Evolutionary conservation across 352 stramenopile genomes (phyloP).

Genomic region (Globisporangium abappressorium): DNA sequence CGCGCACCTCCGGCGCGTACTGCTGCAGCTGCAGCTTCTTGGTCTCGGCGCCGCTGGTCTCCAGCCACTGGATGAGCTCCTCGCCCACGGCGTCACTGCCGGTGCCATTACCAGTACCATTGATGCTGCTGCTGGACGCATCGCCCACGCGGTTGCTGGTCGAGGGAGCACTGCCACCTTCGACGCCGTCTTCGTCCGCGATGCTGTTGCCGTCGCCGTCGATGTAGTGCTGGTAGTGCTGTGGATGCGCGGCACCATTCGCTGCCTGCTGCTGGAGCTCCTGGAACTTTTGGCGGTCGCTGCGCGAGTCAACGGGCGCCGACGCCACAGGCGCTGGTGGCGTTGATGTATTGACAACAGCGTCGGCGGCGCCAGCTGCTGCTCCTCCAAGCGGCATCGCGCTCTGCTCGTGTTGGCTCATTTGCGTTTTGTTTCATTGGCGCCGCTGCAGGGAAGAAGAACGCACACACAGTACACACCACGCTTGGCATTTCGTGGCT

Average conservation of each 20-base stretch:
- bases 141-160: slow-evolving; percentile 14
- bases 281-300: slow-evolving; percentile 38
- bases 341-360: background rate
- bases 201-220: slow-evolving; percentile 16
- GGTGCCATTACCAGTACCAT: slow-evolving; percentile 12
- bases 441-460: background rate
- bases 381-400: background rate
- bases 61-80: slow-evolving; percentile 78
- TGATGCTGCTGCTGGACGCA: slow-evolving; percentile 6
- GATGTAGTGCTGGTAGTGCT: slow-evolving; percentile 15
- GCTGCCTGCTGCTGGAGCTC: slow-evolving; percentile 19
- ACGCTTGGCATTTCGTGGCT: background rate
- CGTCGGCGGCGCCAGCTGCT: background rate
- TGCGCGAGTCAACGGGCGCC: slow-evolving; percentile 7
- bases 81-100: slow-evolving; percentile 45
- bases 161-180: background rate
- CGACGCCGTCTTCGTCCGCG: background rate
- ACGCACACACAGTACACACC: background rate
- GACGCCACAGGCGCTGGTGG: background rate
- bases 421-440: slow-evolving; percentile 8
- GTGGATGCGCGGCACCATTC: background rate
- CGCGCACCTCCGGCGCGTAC: slow-evolving; percentile 91
- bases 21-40: slow-evolving; percentile 80
- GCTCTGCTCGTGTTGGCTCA: slow-evolving; percentile 4
- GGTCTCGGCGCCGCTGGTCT: slow-evolving; percentile 63